Conservation (phyloP, 2,329 filamentous ascomycete species). For the Leptographium galeiforme region DNA sequence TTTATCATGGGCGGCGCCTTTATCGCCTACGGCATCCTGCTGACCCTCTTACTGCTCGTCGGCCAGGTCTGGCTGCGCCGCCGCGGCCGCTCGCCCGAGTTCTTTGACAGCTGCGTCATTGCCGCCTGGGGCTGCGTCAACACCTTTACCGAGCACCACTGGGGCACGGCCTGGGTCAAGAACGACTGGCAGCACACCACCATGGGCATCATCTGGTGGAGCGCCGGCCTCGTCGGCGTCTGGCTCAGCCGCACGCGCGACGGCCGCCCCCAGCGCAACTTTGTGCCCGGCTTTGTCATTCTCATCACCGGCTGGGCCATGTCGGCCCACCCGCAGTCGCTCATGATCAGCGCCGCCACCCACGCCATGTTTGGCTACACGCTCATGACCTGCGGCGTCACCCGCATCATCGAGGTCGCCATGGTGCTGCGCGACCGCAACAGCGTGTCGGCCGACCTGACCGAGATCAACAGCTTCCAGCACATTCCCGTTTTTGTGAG, state of each 20-base stretch:
- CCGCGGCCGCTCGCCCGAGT: slow-evolving; percentile 82
- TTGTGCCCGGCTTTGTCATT: slow-evolving; percentile 85
- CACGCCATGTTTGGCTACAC: slow-evolving; percentile 89
- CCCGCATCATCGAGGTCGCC: slow-evolving; percentile 79
- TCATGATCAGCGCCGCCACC: slow-evolving; percentile 75
- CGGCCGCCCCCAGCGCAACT: slow-evolving; percentile 78
- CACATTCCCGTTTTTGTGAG: slow-evolving; percentile 43
- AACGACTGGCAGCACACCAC: slow-evolving; percentile 96
- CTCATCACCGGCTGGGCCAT: slow-evolving; percentile 90
- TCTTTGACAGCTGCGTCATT: slow-evolving; percentile 87
- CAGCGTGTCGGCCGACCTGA: slow-evolving; percentile 51
- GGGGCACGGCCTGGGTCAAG: slow-evolving; percentile 77
- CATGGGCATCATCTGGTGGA: slow-evolving; percentile 99
- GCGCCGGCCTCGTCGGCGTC: slow-evolving; percentile 75
- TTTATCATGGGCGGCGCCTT: slow-evolving; percentile 99
- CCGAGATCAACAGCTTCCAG: slow-evolving; percentile 50
- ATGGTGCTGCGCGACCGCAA: slow-evolving; percentile 69
- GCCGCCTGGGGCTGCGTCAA: slow-evolving; percentile 94
- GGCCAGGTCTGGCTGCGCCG: slow-evolving; percentile 78
- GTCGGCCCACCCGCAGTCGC: slow-evolving; percentile 75
- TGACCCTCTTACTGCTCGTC: slow-evolving; percentile 75
- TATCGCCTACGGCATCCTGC: slow-evolving; percentile 79
- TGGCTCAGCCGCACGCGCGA: slow-evolving; percentile 81
- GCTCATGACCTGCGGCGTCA: slow-evolving; percentile 75
- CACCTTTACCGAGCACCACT: slow-evolving; percentile 94